These are phyloP conservation scores for Lineolata rhizophorae DNA, from an alignment of 495 filamentous ascomycete species.

Conservation along the genomic window DNA sequence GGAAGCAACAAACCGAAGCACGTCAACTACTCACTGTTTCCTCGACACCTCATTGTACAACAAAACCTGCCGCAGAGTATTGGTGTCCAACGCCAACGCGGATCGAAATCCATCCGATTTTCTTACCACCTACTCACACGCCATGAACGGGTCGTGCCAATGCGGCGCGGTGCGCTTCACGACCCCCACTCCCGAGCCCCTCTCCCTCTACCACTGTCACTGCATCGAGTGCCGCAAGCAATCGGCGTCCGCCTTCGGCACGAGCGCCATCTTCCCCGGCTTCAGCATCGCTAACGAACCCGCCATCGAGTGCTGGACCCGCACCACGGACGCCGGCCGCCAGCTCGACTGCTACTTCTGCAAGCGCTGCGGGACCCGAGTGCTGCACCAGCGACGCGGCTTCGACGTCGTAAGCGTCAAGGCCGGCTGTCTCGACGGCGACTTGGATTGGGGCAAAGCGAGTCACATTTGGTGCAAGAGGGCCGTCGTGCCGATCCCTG, in stretches of 20 bases:
- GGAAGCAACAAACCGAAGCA: too few relatives aligned
- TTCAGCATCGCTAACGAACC: conserved; percentile 4
- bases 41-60: too few relatives aligned
- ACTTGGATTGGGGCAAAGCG: conserved; percentile 9
- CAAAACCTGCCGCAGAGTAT: too few relatives aligned
- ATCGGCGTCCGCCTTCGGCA: conserved; percentile 43
- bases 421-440: conserved; percentile 9
- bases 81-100: too few relatives aligned
- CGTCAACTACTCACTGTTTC: too few relatives aligned
- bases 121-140: too few relatives aligned
- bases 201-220: conserved; percentile 46
- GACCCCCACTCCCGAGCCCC: conserved; percentile 30
- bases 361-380: conserved; percentile 7
- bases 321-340: conserved; percentile 6
- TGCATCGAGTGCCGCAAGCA: conserved; percentile 44
- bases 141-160: conserved; percentile 29
- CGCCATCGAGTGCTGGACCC: conserved; percentile 2
- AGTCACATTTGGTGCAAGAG: conserved; percentile 6
- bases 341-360: conserved; percentile 12
- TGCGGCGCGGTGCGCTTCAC: conserved; percentile 39
- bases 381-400: conserved; percentile 7
- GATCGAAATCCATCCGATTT: not conserved
- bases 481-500: conserved; percentile 11
- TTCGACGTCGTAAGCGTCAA: conserved; percentile 8
- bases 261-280: conserved; percentile 41